A percentile compares a stretch with the other conserved stretches of the same genome.
These are phyloP conservation scores for Cryptococcus sp. DNA, from an alignment of 1,284 basidiomycete genomes.

Conservation along the genomic window DNA sequence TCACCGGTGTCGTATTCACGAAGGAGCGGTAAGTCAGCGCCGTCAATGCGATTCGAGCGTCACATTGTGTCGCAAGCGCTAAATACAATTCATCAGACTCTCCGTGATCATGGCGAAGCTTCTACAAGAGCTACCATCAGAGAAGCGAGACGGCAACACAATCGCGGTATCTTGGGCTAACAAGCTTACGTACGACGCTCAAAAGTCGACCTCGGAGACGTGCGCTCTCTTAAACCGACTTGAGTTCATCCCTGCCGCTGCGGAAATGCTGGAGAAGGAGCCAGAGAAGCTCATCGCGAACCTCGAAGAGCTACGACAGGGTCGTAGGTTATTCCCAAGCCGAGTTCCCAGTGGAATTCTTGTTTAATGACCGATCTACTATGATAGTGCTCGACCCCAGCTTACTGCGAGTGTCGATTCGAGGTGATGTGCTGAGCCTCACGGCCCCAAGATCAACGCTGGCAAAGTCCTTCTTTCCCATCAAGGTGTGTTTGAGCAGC, in stretches of 20 bases:
- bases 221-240: conserved; percentile 72
- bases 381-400: conserved; percentile 72
- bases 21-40: conserved; percentile 68
- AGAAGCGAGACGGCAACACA: conserved; percentile 85
- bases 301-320: conserved; percentile 70
- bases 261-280: conserved; percentile 69
- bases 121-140: conserved; percentile 85
- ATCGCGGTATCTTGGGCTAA: conserved; percentile 75
- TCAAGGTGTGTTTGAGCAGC: conserved; percentile 59
- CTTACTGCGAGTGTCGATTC: conserved; percentile 81
- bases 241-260: conserved; percentile 76
- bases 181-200: conserved; percentile 66
- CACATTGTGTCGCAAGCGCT: not conserved
- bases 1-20: conserved; percentile 80
- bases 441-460: conserved; percentile 70
- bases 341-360: too few species aligned
- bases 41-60: not conserved
- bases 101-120: conserved; percentile 86
- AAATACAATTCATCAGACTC: conserved; percentile 59
- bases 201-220: conserved; percentile 72
- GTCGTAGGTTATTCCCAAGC: conserved; percentile 60
- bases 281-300: conserved; percentile 71
- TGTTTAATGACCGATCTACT: too few species aligned
- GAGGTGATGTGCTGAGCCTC: conserved; percentile 77
- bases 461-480: conserved; percentile 67